Percentiles rank a stretch among this genome's conserved stretches.
Conservation (phyloP, 208 protist species). For the Phytomonas sp. region DNA sequence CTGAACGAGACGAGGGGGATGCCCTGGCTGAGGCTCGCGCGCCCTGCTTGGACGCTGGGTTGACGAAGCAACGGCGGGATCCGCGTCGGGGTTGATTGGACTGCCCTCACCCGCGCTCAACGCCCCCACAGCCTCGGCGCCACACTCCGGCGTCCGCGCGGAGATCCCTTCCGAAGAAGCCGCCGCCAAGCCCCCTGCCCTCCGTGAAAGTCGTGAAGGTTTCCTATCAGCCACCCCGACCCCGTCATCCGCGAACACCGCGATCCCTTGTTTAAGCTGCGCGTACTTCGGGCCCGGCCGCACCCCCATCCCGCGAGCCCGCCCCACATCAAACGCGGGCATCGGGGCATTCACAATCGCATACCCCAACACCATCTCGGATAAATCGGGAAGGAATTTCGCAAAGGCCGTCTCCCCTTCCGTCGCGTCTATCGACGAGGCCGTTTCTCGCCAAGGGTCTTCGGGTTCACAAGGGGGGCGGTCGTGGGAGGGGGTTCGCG, state of each 20-base stretch:
- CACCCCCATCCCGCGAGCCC: conserved; percentile 52
- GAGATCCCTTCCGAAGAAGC: not conserved
- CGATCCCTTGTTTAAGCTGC: conserved; percentile 47
- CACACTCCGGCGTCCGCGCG: not conserved
- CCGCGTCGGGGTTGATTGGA: too few species aligned
- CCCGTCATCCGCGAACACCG: conserved; percentile 24
- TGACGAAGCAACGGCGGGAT: too few species aligned
- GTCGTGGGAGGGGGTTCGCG: not conserved
- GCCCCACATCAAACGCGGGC: conserved; percentile 35
- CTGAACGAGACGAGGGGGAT: conserved; percentile 17
- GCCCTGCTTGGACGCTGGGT: too few species aligned
- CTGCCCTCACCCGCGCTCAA: too few species aligned
- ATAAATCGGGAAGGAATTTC: conserved; percentile 5
- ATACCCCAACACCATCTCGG: conserved; percentile 36
- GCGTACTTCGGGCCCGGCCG: conserved; percentile 58
- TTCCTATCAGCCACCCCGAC: not conserved
- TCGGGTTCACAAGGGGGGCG: not conserved
- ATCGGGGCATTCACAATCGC: conserved; percentile 44
- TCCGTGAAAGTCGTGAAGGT: not conserved
- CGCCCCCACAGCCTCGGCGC: too few species aligned
- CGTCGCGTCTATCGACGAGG: too few species aligned
- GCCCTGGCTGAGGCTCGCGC: too few species aligned
- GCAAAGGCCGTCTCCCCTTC: too few species aligned
- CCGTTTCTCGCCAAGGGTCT: not conserved
- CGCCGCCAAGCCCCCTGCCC: not conserved